Conservation (phyloP, 2,329 filamentous ascomycete species). For the Alternaria hordeiaustralica region DNA sequence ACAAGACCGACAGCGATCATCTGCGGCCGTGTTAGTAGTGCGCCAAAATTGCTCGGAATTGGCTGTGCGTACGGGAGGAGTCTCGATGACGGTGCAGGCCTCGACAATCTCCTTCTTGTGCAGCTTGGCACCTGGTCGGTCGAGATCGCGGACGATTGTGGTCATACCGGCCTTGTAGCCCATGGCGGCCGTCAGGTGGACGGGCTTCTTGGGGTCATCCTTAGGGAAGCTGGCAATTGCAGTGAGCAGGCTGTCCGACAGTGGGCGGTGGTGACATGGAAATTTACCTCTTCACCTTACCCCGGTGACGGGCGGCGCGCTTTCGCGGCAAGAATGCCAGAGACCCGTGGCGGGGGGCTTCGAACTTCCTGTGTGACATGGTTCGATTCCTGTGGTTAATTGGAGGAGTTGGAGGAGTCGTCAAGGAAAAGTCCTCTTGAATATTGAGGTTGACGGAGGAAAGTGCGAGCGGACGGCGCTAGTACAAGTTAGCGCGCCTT, state of each 20-base stretch:
- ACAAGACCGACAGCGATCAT: constrained; percentile 99
- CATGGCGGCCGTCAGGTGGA: constrained; percentile 97
- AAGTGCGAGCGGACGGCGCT: constrained; percentile 7
- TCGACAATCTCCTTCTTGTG: constrained; percentile 75
- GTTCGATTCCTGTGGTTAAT: constrained; percentile 46
- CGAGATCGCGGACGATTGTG: constrained; percentile 98
- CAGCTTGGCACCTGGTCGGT: constrained; percentile 98
- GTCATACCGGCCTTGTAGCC: constrained; percentile 99
- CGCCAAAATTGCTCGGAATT: constrained; percentile 60
- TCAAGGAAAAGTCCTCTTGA: neutral
- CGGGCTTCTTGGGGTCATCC: constrained; percentile 99
- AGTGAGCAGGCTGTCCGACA: constrained; percentile 33
- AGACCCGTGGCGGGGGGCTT: constrained; percentile 90
- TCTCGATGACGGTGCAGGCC: constrained; percentile 52
- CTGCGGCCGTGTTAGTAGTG: constrained; percentile 60
- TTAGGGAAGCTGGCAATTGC: constrained; percentile 82
- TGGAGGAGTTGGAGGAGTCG: too few relatives aligned
- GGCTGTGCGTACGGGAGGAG: constrained; percentile 69
- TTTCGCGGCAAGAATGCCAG: constrained; percentile 70
- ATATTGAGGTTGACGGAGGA: constrained; percentile 9
- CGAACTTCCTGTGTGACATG: constrained; percentile 71
- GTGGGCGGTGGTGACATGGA: constrained; percentile 45
- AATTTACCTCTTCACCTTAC: constrained; percentile 98
- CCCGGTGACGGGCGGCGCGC: constrained; percentile 91
- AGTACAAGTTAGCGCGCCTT: constrained; percentile 1